These are phyloP conservation scores for Limtongozyma cylindracea DNA, from an alignment of 805 yeast genomes.

Conservation along the genomic window DNA sequence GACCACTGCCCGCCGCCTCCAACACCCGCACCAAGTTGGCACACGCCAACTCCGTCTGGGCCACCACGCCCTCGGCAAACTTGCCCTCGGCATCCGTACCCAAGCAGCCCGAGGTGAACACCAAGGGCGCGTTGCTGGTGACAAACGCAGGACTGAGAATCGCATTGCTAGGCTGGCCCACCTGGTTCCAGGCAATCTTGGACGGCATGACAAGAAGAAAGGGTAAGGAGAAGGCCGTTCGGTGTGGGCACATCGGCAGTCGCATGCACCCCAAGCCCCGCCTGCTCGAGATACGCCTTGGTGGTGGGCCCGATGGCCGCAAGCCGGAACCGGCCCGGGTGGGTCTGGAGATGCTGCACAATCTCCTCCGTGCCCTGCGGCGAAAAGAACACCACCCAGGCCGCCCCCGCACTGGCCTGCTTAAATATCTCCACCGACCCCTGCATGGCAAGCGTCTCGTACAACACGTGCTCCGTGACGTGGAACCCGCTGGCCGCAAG, in stretches of 20 bases:
- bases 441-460: conserved; percentile 29
- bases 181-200: conserved; percentile 3
- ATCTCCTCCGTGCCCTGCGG: conserved; percentile 67
- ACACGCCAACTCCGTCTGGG: conserved; percentile 20
- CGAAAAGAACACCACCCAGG: conserved; percentile 73
- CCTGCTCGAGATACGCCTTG: conserved; percentile 23
- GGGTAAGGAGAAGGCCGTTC: no score
- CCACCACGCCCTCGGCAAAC: conserved; percentile 14
- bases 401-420: conserved; percentile 1
- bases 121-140: conserved; percentile 3
- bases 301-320: conserved; percentile 94
- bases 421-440: conserved; percentile 17
- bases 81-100: conserved; percentile 16
- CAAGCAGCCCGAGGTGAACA: conserved; percentile 22
- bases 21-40: conserved; percentile 15
- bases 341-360: conserved; percentile 12
- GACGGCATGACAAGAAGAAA: no score
- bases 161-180: conserved; percentile 1
- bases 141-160: conserved; percentile 2
- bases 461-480: conserved; percentile 37
- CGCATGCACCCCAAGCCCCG: conserved; percentile 29
- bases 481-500: conserved; percentile 16
- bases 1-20: conserved; percentile 16
- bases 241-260: conserved; percentile 57
- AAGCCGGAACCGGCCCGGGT: conserved; percentile 9